Conservation (phyloP, 768 basidiomycete species). For the Polyporus arcularius region DNA sequence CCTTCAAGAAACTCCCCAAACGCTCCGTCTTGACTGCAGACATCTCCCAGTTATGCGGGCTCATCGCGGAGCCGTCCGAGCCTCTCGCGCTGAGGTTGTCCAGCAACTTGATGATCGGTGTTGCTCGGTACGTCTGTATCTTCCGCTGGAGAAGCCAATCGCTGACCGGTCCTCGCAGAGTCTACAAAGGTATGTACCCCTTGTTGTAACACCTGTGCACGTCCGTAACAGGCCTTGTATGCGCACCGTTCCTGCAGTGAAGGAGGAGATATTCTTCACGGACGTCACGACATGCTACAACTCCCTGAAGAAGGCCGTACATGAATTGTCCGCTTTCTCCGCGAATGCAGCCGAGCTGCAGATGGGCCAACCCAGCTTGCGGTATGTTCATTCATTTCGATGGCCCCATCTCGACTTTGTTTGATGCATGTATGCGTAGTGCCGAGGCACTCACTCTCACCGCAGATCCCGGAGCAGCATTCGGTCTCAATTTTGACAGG, state of each 20-base stretch:
- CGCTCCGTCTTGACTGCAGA: constrained; percentile 85
- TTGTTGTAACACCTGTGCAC: not conserved
- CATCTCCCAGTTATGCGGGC: constrained; percentile 75
- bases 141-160: constrained; percentile 2
- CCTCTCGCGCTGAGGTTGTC: constrained; percentile 86
- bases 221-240: not conserved
- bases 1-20: constrained; percentile 80
- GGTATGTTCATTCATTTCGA: constrained; percentile 41
- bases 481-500: constrained; percentile 64
- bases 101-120: constrained; percentile 88
- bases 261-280: constrained; percentile 79
- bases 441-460: constrained; percentile 38
- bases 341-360: constrained; percentile 58
- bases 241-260: constrained; percentile 48
- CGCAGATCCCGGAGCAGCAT: constrained; percentile 50
- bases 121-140: constrained; percentile 63
- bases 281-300: constrained; percentile 81
- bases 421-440: constrained; percentile 17
- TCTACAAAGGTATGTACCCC: constrained; percentile 46
- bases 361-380: constrained; percentile 66
- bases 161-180: constrained; percentile 28
- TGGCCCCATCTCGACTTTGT: too few species aligned
- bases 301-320: constrained; percentile 75
- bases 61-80: constrained; percentile 82
- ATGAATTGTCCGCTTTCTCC: constrained; percentile 55